Evolutionary conservation across 306 rosid genomes (phyloP), one percentile per base, ranked within the genome.

Genomic region (Prunus armeniaca): DNA sequence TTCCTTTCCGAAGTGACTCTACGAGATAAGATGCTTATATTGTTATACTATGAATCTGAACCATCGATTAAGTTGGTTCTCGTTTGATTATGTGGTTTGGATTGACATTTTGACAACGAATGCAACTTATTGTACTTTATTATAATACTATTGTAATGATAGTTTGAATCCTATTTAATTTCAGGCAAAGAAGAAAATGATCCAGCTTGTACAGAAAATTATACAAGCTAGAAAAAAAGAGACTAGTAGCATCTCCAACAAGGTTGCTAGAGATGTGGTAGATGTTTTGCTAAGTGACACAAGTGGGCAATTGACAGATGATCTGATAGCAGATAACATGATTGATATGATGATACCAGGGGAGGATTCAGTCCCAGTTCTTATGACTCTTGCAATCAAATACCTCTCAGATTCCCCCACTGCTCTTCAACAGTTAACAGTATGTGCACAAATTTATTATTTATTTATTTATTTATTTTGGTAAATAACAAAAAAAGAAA

Each of bases 321-420:
- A 92, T 75, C 86, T 92, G 60, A 92, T 95, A 86, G 97, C 98
- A 71, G 97, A 82, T 78, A 95, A 95, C 80, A 87, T 89, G 85
- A 95, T 95, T 65, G 98, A 92, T 74, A 95, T 95, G 98, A 92
- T 95, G 98, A 95, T 95, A 80, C 98, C 98, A 19, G 98, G 98
- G 41, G 98, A 95, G 83, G 98, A 95, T 75, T 95, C 98, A 2
- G 98, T 95, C 51, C 98, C 98, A 17, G 83, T 92, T 86, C 96
- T 95, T 51, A 89, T 95, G 85, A 88, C 98, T 74, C 86, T 95
- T 56, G 93, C 97, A 74, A 83, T 88, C 24, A 95, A 92, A 77
- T 95, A 82, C 79, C 85, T 95, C 52, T 92, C 99, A 7, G 93
- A 95, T 84, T 90, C 89, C 78, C 93, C 99, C 3, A 38, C 87